phyloP scores from a whole-genome alignment of 2,329 filamentous ascomycete species.

The Mycosphaerella sp. region DNA sequence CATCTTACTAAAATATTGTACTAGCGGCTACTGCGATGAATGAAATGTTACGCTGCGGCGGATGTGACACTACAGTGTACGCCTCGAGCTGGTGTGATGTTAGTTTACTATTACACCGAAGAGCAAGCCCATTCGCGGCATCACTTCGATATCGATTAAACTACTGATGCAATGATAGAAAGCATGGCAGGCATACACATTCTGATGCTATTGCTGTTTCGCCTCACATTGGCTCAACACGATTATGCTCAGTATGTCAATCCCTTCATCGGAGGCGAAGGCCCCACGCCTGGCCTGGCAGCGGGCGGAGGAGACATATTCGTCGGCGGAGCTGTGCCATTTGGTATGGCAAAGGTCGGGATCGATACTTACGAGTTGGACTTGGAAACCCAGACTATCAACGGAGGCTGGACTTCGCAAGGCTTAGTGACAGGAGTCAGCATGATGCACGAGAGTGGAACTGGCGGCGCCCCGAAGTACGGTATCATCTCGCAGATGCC shows the following conservation, averaged over 20 bases:
- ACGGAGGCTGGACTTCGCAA: constrained; percentile 38
- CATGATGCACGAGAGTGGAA: constrained; percentile 61
- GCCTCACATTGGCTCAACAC: constrained; percentile 13
- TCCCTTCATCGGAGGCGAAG: constrained; percentile 47
- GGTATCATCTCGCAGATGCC: constrained; percentile 54
- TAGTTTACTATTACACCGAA: too few species aligned
- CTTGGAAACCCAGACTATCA: constrained; percentile 34
- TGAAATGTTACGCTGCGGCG: not conserved
- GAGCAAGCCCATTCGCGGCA: not conserved
- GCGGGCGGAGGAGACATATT: constrained; percentile 43
- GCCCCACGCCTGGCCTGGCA: constrained; percentile 40
- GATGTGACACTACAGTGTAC: not conserved
- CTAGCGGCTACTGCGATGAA: too few species aligned
- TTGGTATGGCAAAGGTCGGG: constrained; percentile 41
- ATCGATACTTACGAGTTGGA: constrained; percentile 38
- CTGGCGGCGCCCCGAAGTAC: constrained; percentile 64
- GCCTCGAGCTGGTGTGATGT: not conserved
- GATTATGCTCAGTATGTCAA: constrained; percentile 45
- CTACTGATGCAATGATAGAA: not conserved
- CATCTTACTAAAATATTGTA: not conserved
- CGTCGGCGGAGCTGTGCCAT: constrained; percentile 39
- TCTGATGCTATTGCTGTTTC: not conserved
- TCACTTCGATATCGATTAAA: not conserved
- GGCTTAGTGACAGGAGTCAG: constrained; percentile 26
- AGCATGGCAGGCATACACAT: not conserved